Evolutionary conservation across 2,329 filamentous ascomycete genomes (phyloP).

Genomic region (Alternaria arbusti): DNA sequence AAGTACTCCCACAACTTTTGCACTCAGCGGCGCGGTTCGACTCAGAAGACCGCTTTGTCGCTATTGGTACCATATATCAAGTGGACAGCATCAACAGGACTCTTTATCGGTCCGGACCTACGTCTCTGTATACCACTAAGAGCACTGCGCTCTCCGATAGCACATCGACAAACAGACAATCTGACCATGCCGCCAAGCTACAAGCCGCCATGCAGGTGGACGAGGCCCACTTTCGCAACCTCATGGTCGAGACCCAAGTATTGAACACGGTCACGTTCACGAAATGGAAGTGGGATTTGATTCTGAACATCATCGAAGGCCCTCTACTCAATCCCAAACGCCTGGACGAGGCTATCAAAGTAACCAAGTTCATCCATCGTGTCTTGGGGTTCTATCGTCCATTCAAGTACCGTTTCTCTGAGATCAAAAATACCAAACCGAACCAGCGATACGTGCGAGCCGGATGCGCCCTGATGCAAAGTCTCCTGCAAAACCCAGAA

Average conservation of each 20-base stretch:
- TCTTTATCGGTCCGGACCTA: slow-evolving; percentile 76
- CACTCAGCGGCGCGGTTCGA: slow-evolving; percentile 75
- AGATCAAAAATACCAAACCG: slow-evolving; percentile 85
- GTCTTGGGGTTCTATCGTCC: slow-evolving; percentile 94
- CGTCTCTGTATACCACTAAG: slow-evolving; percentile 43
- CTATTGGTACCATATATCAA: slow-evolving; percentile 92
- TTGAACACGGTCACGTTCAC: slow-evolving; percentile 86
- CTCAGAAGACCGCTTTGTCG: slow-evolving; percentile 75
- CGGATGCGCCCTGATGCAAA: slow-evolving; percentile 86
- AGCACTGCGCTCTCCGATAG: slow-evolving; percentile 25
- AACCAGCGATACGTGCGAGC: slow-evolving; percentile 93
- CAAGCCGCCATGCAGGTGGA: slow-evolving; percentile 68
- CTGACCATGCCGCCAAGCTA: slow-evolving; percentile 54
- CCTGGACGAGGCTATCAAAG: slow-evolving; percentile 91
- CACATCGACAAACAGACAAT: slow-evolving; percentile 43
- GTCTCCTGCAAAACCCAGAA: slow-evolving; percentile 82
- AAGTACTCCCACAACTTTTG: slow-evolving; percentile 87
- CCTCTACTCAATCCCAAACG: slow-evolving; percentile 89
- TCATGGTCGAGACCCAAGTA: slow-evolving; percentile 80
- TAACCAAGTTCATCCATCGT: slow-evolving; percentile 94
- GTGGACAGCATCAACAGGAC: slow-evolving; percentile 97
- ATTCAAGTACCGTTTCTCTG: slow-evolving; percentile 95
- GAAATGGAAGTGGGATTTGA: slow-evolving; percentile 98
- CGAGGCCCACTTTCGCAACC: slow-evolving; percentile 66
- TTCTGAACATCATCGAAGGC: slow-evolving; percentile 89